phyloP scores from a whole-genome alignment of 345 rosid species.

The Citrus medica region DNA sequence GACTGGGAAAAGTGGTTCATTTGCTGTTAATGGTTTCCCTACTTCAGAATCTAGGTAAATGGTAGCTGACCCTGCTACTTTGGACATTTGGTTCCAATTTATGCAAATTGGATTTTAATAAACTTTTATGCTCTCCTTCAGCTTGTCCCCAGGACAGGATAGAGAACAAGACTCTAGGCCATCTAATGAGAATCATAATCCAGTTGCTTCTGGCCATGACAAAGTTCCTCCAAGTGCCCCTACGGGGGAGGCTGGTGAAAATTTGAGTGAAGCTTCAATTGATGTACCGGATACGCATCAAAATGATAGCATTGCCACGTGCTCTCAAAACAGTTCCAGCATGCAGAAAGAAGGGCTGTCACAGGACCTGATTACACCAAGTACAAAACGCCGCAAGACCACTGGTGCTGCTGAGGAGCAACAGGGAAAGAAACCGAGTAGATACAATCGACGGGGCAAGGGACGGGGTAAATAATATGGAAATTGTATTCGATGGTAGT shows the following conservation, averaged over 20 bases:
- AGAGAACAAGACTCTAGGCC: conserved; percentile 29
- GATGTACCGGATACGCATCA: conserved; percentile 38
- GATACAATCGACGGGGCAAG: conserved; percentile 42
- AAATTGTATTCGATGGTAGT: not conserved
- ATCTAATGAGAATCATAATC: conserved; percentile 25
- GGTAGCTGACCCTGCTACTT: not conserved
- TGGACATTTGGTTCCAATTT: not conserved
- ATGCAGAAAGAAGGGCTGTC: conserved; percentile 41
- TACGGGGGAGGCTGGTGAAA: conserved; percentile 24
- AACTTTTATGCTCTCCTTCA: conserved; percentile 23
- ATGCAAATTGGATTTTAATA: not conserved
- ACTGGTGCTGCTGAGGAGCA: conserved; percentile 33
- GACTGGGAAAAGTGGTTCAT: conserved; percentile 24
- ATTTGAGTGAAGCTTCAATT: conserved; percentile 38
- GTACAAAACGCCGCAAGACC: conserved; percentile 27
- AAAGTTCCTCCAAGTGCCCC: conserved; percentile 2
- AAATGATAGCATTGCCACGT: conserved; percentile 31
- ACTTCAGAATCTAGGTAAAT: conserved; percentile 49
- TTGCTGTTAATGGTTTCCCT: conserved; percentile 48
- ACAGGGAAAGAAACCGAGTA: conserved; percentile 37
- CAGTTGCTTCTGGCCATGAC: conserved; percentile 19
- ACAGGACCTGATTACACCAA: conserved; percentile 27
- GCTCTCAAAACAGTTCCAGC: conserved; percentile 53
- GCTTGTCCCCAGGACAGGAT: conserved; percentile 39
- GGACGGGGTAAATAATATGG: conserved; percentile 37